Evolutionary conservation across 257 asterid genomes (phyloP).

Genomic region (Haberlea rhodopensis): DNA sequence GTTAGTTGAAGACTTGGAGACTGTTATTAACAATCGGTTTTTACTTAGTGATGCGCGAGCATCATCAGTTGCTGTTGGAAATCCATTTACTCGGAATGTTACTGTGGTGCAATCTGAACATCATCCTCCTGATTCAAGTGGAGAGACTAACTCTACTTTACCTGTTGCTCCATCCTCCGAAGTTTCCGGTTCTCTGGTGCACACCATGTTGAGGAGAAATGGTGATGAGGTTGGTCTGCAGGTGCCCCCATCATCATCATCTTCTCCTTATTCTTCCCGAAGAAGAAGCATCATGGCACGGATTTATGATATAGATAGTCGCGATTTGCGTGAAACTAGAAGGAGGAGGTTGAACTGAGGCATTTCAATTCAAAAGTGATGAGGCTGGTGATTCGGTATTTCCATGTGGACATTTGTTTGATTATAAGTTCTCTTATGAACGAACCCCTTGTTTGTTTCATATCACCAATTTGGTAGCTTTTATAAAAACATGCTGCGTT

Average conservation of each 20-base stretch:
- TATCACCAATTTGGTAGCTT: not conserved
- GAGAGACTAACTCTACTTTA: constrained; percentile 30
- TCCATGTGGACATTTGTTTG: constrained; percentile 27
- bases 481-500: not conserved
- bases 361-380: constrained; percentile 12
- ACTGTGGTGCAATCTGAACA: constrained; percentile 32
- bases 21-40: constrained; percentile 46
- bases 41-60: constrained; percentile 31
- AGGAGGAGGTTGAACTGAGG: constrained; percentile 54
- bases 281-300: constrained; percentile 40
- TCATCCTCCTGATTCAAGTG: constrained; percentile 34
- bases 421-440: not conserved
- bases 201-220: constrained; percentile 21
- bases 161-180: constrained; percentile 43
- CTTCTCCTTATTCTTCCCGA: constrained; percentile 29
- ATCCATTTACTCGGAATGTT: constrained; percentile 35
- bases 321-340: constrained; percentile 43
- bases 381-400: constrained; percentile 18
- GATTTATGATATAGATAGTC: constrained; percentile 31
- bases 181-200: constrained; percentile 32
- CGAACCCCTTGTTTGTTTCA: not conserved
- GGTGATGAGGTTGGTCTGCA: constrained; percentile 26
- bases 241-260: constrained; percentile 19
- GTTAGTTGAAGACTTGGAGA: constrained; percentile 70
- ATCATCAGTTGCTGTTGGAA: constrained; percentile 35